Conservation (phyloP, 352 stramenopile species). For the Halophytophthora polymorphica region DNA sequence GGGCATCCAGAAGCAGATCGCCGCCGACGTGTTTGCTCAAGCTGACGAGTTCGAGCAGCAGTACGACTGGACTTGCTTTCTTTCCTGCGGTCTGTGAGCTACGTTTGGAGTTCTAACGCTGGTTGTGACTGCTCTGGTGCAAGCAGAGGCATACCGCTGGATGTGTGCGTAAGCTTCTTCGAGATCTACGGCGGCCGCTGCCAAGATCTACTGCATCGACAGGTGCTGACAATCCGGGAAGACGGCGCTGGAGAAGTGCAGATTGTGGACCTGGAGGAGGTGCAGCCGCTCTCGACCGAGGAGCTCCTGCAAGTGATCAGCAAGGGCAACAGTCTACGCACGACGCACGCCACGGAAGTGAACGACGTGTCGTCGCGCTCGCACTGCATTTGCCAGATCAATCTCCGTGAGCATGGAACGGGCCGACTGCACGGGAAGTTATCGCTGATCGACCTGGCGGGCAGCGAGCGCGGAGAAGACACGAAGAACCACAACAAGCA, state of each 20-base stretch:
- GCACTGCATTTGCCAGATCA: slow-evolving; percentile 95
- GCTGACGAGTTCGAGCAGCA: slow-evolving; percentile 50
- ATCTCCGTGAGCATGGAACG: slow-evolving; percentile 55
- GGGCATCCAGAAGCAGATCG: slow-evolving; percentile 78
- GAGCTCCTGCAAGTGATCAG: slow-evolving; percentile 93
- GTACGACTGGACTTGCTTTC: slow-evolving; percentile 6
- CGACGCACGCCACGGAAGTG: slow-evolving; percentile 94
- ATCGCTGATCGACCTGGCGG: slow-evolving; percentile 96
- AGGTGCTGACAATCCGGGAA: slow-evolving; percentile 91
- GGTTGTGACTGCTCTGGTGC: background rate
- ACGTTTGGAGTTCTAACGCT: background rate
- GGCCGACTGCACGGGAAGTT: slow-evolving; percentile 81
- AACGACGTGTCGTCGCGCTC: slow-evolving; percentile 95
- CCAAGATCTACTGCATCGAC: slow-evolving; percentile 92
- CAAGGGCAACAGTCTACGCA: slow-evolving; percentile 90
- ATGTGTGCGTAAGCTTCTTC: slow-evolving; percentile 93
- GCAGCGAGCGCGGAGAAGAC: slow-evolving; percentile 94
- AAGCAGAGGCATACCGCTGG: slow-evolving; percentile 52
- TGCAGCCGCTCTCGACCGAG: slow-evolving; percentile 82
- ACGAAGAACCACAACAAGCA: slow-evolving; percentile 92
- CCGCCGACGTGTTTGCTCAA: slow-evolving; percentile 70
- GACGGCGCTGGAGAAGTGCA: slow-evolving; percentile 93
- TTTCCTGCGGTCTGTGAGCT: background rate
- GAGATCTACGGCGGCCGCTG: slow-evolving; percentile 97
- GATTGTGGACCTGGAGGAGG: slow-evolving; percentile 94